Evolutionary conservation across 2,329 filamentous ascomycete species (phyloP).

Genomic region (Ceratocystis albifundus): DNA sequence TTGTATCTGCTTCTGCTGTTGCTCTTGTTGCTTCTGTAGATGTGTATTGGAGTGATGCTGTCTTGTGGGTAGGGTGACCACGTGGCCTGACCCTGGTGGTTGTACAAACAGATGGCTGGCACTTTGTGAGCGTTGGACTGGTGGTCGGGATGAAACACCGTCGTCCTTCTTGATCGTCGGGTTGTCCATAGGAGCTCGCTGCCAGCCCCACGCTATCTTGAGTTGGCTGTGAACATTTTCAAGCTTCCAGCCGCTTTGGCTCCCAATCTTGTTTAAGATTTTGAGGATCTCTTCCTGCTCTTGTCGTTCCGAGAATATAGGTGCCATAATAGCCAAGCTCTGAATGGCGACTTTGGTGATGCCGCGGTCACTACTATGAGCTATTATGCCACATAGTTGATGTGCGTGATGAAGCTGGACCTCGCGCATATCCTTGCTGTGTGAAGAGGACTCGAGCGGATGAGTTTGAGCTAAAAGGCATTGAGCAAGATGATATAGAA

Average conservation of each 20-base stretch:
- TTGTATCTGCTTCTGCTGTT: conserved; percentile 22
- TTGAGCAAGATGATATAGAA: conserved; percentile 84
- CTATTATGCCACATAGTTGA: conserved; percentile 79
- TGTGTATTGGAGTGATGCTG: conserved; percentile 18
- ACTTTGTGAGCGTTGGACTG: conserved; percentile 10
- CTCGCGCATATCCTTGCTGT: conserved; percentile 54
- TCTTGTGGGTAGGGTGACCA: conserved; percentile 15
- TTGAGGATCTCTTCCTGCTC: conserved; percentile 73
- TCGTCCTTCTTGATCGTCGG: neutral
- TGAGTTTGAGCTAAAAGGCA: conserved; percentile 70
- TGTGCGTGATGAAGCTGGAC: conserved; percentile 65
- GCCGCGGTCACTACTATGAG: conserved; percentile 69
- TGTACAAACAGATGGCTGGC: neutral
- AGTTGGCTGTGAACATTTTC: conserved; percentile 61
- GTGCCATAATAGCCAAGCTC: conserved; percentile 65
- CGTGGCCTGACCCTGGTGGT: neutral
- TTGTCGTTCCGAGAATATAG: conserved; percentile 53
- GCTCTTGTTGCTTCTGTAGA: conserved; percentile 22
- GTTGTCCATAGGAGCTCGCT: conserved; percentile 25
- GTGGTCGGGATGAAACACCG: neutral
- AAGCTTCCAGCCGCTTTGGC: conserved; percentile 68
- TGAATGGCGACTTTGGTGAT: conserved; percentile 69
- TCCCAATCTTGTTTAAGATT: conserved; percentile 64
- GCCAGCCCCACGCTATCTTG: conserved; percentile 68
- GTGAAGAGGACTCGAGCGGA: conserved; percentile 50